Evolutionary conservation across 345 rosid species (phyloP).

Genomic region (Turnera subulata): DNA sequence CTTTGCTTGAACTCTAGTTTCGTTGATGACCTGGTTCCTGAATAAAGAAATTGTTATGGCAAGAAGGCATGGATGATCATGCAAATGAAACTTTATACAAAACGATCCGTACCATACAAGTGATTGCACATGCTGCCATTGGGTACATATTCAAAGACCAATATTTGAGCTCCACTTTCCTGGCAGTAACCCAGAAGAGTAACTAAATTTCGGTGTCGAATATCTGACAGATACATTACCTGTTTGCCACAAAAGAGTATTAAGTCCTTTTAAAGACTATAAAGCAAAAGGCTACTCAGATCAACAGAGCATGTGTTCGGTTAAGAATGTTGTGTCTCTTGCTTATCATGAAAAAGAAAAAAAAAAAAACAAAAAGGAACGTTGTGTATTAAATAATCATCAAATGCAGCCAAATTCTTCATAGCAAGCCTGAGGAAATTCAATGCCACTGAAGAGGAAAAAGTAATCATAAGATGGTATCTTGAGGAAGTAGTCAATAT

Average conservation of each 20-base stretch:
- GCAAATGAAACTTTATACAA: neutral
- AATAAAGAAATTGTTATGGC: slow-evolving; percentile 7
- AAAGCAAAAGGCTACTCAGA: neutral
- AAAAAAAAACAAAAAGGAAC: too few relatives aligned
- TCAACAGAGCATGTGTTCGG: neutral
- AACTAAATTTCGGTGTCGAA: slow-evolving; percentile 57
- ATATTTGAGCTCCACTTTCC: slow-evolving; percentile 45
- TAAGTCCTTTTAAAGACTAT: neutral
- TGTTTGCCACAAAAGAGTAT: slow-evolving; percentile 20
- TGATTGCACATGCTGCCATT: slow-evolving; percentile 59
- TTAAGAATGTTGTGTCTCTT: too few relatives aligned
- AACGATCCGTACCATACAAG: slow-evolving; percentile 40
- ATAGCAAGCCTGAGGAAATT: too few relatives aligned
- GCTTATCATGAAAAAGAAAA: too few relatives aligned
- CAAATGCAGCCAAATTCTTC: too few relatives aligned
- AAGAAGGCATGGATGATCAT: slow-evolving; percentile 1
- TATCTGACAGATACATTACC: slow-evolving; percentile 50
- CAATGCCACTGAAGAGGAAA: too few relatives aligned
- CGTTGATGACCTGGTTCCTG: slow-evolving; percentile 31
- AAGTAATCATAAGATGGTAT: too few relatives aligned
- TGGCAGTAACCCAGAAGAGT: slow-evolving; percentile 57
- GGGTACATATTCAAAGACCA: slow-evolving; percentile 58
- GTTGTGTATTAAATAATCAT: too few relatives aligned
- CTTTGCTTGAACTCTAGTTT: slow-evolving; percentile 62
- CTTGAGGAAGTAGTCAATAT: too few relatives aligned